Percentiles rank a stretch among this genome's conserved stretches.
These are phyloP conservation scores for Blastobotrys attinorum DNA, from an alignment of 805 yeast species.

Conservation along the genomic window DNA sequence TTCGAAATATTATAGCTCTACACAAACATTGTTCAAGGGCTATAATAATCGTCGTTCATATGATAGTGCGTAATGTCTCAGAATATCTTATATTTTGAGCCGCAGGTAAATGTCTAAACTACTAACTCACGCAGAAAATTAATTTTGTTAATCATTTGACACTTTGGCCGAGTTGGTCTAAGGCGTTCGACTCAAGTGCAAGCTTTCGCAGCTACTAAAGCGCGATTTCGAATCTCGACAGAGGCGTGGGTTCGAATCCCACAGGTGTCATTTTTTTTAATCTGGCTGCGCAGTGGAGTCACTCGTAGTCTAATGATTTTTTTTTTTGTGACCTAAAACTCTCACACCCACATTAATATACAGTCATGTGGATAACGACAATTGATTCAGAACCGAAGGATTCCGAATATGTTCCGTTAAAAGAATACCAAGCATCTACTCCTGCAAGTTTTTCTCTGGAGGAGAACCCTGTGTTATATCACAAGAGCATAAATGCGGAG, in stretches of 20 bases:
- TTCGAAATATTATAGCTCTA: too few relatives aligned
- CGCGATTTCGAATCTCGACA: constrained; percentile 46
- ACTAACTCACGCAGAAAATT: too few relatives aligned
- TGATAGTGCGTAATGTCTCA: too few relatives aligned
- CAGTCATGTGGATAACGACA: background rate
- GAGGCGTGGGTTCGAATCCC: constrained; percentile 87
- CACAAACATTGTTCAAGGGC: too few relatives aligned
- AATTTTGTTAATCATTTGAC: too few relatives aligned
- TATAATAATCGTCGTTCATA: too few relatives aligned
- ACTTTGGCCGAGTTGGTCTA: constrained; percentile 6
- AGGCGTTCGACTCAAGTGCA: constrained; percentile 25
- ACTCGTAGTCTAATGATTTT: background rate
- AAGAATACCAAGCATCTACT: constrained; percentile 26
- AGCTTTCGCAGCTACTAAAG: constrained; percentile 34
- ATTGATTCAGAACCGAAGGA: constrained; percentile 1
- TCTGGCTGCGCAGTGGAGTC: background rate
- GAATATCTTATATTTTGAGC: too few relatives aligned
- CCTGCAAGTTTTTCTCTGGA: constrained; percentile 29
- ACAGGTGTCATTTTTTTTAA: constrained; percentile 50
- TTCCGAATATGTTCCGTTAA: constrained; percentile 20
- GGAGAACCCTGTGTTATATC: constrained; percentile 26
- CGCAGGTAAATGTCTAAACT: too few relatives aligned
- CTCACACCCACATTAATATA: background rate
- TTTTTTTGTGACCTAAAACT: too few relatives aligned
- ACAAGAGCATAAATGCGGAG: constrained; percentile 7